Evolutionary conservation across 768 basidiomycete genomes (phyloP).

Genomic region (Kwoniella sp.): DNA sequence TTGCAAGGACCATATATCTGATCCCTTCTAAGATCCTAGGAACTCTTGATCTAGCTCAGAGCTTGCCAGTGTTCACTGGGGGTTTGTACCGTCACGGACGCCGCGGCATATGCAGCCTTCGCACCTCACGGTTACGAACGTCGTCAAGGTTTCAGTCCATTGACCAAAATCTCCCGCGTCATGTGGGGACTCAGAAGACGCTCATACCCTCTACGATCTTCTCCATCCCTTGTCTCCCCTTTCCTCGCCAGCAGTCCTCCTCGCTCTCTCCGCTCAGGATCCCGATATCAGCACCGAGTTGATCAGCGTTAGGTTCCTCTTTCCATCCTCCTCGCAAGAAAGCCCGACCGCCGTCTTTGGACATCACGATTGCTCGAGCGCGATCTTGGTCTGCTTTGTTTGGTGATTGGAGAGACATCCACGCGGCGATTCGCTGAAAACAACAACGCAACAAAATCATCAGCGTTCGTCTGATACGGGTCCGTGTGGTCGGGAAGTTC

Average conservation of each 20-base stretch:
- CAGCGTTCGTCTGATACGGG: background rate
- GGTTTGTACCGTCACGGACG: too few species aligned
- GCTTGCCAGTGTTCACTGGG: too few species aligned
- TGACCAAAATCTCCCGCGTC: too few species aligned
- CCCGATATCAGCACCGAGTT: conserved; percentile 35
- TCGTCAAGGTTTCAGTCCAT: too few species aligned
- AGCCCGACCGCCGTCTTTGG: conserved; percentile 36
- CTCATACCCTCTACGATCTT: conserved; percentile 37
- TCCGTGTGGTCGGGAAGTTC: too few species aligned
- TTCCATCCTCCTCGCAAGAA: conserved; percentile 47
- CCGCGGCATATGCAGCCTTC: too few species aligned
- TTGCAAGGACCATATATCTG: too few species aligned
- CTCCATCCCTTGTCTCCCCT: conserved; percentile 38
- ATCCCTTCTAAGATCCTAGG: too few species aligned
- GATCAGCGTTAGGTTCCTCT: conserved; percentile 35
- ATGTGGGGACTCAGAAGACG: conserved; percentile 23
- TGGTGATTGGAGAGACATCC: conserved; percentile 35
- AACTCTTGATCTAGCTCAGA: too few species aligned
- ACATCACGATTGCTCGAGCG: conserved; percentile 34
- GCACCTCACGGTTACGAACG: too few species aligned
- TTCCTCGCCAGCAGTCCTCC: conserved; percentile 31
- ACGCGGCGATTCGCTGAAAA: conserved; percentile 36
- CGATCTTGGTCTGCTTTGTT: conserved; percentile 20
- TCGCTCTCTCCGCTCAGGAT: conserved; percentile 11
- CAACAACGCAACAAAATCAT: background rate